Base-by-base conservation (phyloP, 2,329 filamentous ascomycete genomes). In the Tolypocladium pustulatum region DNA sequence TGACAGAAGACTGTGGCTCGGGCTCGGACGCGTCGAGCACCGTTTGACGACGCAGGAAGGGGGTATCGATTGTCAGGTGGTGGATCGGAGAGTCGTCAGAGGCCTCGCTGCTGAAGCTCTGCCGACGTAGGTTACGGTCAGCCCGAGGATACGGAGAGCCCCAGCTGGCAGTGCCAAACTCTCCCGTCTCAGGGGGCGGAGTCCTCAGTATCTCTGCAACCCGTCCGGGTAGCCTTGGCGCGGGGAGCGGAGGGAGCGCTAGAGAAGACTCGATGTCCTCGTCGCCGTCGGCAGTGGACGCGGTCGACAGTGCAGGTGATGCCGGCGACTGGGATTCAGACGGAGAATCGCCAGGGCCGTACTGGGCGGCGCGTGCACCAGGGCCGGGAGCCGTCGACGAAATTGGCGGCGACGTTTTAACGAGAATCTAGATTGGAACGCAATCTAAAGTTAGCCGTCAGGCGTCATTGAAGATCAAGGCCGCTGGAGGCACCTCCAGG, bases 71-170 rank as follows among this genome's bases (percentile, higher is more conserved):
- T 64, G 81, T 81, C 57, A 87, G 75, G 58, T 81, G 81, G 63
- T 86, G 83, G 61, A 86, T 78, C 0, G 80, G 83, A 52, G 79
- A 82, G 61, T 83, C 82, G 66, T 84, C 82, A 3, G 82, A 86
- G 59, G 73, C 73, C 65, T 80, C 83, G 71, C 83, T 86, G 68
- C 81, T 81, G 63, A 78, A 76, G 65, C 81, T 84, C 61, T 76
- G 73, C 57, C 73, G 74, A 57, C 78, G 78, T 58, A 80, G 74
- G 61, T 79, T 72, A 65, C 71, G 72, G 59, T 82, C 87, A 43
- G 87, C 81, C 61, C 81, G 81, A 58, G 89, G 86, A 74, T 96
- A 96, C 27, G 92, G 92, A 57, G 91, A 96, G 59, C 92, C 92
- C 91, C 92, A 96, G 71, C 88, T 92, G 55, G 91, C 88, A 54